Percentiles rank a stretch among this genome's conserved stretches.
Evolutionary conservation across 2,329 filamentous ascomycete genomes (phyloP).

Genomic region (Ilyonectria destructans): DNA sequence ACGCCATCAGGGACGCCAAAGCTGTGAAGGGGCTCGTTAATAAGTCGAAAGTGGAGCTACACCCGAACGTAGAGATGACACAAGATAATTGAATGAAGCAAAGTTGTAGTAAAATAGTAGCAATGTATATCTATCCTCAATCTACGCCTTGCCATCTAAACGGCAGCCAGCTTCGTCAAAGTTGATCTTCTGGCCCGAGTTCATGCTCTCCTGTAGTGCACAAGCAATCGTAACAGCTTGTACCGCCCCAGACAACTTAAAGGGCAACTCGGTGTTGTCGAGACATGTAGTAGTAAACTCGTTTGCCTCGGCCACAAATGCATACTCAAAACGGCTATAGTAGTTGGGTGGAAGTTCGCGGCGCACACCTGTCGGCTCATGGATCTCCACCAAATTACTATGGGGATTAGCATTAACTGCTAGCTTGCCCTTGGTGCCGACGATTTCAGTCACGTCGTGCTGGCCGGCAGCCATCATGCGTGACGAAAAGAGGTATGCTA

Average conservation of each 20-base stretch:
- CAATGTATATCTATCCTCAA: too few relatives aligned
- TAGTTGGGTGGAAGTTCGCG: constrained; percentile 7
- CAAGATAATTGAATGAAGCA: too few relatives aligned
- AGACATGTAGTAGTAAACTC: constrained; percentile 19
- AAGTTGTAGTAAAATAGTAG: too few relatives aligned
- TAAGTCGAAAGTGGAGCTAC: too few relatives aligned
- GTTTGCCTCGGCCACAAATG: constrained; percentile 14
- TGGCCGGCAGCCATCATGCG: constrained; percentile 25
- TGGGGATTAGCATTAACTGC: constrained; percentile 10
- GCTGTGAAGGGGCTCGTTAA: too few relatives aligned
- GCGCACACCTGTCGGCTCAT: constrained; percentile 8
- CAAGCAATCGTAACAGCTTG: constrained; percentile 7
- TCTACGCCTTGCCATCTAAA: too few relatives aligned
- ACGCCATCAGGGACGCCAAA: too few relatives aligned
- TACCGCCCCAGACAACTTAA: constrained; percentile 12
- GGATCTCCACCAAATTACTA: constrained; percentile 13
- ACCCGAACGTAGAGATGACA: too few relatives aligned
- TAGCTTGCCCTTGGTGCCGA: constrained; percentile 12
- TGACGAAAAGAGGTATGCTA: constrained; percentile 16
- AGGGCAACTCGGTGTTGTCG: constrained; percentile 7
- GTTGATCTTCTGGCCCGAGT: too few relatives aligned
- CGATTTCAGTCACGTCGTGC: background rate
- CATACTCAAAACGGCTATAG: constrained; percentile 18
- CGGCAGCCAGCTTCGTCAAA: too few relatives aligned
- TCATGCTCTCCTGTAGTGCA: constrained; percentile 23